Evolutionary conservation across 2,329 filamentous ascomycete genomes (phyloP).

Genomic region (Clonostachys sp.): DNA sequence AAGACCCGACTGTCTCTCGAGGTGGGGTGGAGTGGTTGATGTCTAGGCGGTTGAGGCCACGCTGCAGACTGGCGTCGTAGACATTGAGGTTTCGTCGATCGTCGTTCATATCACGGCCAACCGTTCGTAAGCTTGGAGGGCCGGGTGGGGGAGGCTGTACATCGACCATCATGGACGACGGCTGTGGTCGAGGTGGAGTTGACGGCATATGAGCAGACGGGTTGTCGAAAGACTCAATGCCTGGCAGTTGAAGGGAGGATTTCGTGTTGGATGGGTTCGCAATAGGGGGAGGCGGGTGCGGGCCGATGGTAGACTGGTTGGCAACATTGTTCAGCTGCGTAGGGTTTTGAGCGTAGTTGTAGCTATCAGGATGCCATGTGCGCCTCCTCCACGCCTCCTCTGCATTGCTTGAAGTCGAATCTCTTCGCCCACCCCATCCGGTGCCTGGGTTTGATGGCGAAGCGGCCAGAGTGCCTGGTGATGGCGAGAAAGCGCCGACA

Average conservation of each 20-base stretch:
- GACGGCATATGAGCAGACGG: neutral
- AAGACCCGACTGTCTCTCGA: constrained; percentile 45
- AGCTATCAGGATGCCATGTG: constrained; percentile 85
- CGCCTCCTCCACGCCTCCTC: constrained; percentile 79
- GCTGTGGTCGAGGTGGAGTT: constrained; percentile 35
- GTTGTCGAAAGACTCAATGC: constrained; percentile 90
- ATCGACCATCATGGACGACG: constrained; percentile 78
- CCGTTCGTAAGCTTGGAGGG: constrained; percentile 19
- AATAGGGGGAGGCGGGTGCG: constrained; percentile 45
- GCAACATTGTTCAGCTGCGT: constrained; percentile 75
- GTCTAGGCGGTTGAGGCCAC: constrained; percentile 62
- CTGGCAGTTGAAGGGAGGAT: constrained; percentile 67
- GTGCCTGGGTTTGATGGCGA: constrained; percentile 62
- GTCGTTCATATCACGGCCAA: constrained; percentile 22
- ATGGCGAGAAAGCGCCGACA: constrained; percentile 46
- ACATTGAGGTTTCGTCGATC: constrained; percentile 47
- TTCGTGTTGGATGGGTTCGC: constrained; percentile 45
- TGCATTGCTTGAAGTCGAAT: constrained; percentile 55
- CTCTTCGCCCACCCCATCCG: constrained; percentile 54
- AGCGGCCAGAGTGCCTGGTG: constrained; percentile 57
- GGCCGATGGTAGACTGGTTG: constrained; percentile 59
- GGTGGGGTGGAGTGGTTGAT: constrained; percentile 50
- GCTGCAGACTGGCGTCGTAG: constrained; percentile 64
- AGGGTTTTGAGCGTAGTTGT: constrained; percentile 56
- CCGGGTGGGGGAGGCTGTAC: constrained; percentile 31